phyloP scores from a whole-genome alignment of 176 grass and related monocot species.

The Tillandsia fasciculata region DNA sequence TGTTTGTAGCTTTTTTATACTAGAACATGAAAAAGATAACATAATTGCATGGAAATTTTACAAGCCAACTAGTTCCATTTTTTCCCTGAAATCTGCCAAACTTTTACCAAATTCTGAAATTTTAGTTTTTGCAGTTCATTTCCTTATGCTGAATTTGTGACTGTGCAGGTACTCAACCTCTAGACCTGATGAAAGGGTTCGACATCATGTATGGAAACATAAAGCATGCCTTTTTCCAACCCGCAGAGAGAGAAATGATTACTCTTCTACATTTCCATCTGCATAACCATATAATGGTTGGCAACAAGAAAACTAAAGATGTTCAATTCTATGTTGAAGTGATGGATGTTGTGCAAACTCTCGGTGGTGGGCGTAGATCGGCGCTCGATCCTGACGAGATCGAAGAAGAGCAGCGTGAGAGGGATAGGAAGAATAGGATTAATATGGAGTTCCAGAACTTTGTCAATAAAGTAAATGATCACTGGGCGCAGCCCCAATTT shows the following conservation, averaged over 20 bases:
- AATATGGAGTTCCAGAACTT: slow-evolving; percentile 80
- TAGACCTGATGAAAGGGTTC: slow-evolving; percentile 68
- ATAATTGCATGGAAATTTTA: no score
- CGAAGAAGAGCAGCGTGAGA: slow-evolving; percentile 88
- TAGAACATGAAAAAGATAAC: no score
- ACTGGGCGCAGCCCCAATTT: slow-evolving; percentile 68
- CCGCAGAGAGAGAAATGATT: slow-evolving; percentile 88
- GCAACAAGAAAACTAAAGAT: slow-evolving; percentile 89
- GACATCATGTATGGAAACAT: slow-evolving; percentile 84
- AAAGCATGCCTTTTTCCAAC: slow-evolving; percentile 97
- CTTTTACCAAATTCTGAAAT: no score
- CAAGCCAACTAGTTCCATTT: no score
- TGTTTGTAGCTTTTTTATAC: no score
- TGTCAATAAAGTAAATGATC: slow-evolving; percentile 75
- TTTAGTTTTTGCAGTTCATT: no score
- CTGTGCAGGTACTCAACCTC: slow-evolving; percentile 45
- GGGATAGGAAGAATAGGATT: slow-evolving; percentile 68
- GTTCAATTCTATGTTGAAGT: slow-evolving; percentile 94
- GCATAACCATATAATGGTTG: slow-evolving; percentile 88
- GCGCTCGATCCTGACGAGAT: slow-evolving; percentile 92
- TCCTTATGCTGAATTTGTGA: no score
- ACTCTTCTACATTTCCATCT: slow-evolving; percentile 78
- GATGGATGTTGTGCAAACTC: slow-evolving; percentile 87
- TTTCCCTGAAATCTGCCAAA: no score
- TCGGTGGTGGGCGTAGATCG: slow-evolving; percentile 45